phyloP scores from a whole-genome alignment of 371 early-diverging fungal species.

The Capillidium heterosporum region DNA sequence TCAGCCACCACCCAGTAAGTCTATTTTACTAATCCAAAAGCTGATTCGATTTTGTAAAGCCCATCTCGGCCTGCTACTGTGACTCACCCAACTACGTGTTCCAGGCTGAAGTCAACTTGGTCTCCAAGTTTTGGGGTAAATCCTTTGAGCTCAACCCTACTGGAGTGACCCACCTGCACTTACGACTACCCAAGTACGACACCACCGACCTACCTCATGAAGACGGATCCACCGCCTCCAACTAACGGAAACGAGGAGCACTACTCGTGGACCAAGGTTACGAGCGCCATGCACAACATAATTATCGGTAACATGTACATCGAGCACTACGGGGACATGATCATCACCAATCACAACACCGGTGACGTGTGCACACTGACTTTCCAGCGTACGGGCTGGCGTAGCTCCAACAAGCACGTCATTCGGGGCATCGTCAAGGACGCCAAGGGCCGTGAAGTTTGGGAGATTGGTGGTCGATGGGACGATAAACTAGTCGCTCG shows the following conservation, averaged over 20 bases:
- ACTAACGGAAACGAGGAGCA: slow-evolving; percentile 33
- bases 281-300: slow-evolving; percentile 60
- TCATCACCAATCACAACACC: slow-evolving; percentile 49
- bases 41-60: slow-evolving; percentile 15
- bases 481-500: slow-evolving; percentile 38
- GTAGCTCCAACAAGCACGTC: slow-evolving; percentile 31
- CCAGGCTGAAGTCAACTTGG: slow-evolving; percentile 59
- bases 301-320: slow-evolving; percentile 66
- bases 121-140: slow-evolving; percentile 63
- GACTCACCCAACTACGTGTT: slow-evolving; percentile 58
- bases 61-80: slow-evolving; percentile 65
- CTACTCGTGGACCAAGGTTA: slow-evolving; percentile 64
- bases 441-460: slow-evolving; percentile 24
- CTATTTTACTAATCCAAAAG: background rate
- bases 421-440: slow-evolving; percentile 45
- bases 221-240: slow-evolving; percentile 13
- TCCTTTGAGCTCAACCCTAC: slow-evolving; percentile 56
- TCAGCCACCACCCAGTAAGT: slow-evolving; percentile 62
- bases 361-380: slow-evolving; percentile 45
- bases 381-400: slow-evolving; percentile 50
- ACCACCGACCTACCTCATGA: background rate
- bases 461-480: slow-evolving; percentile 54
- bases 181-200: slow-evolving; percentile 31
- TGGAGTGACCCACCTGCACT: slow-evolving; percentile 52
- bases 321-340: slow-evolving; percentile 66